Percentiles rank a stretch among this genome's conserved stretches.
phyloP scores from a whole-genome alignment of 129 eudicot species.

The Helichrysum umbraculigerum region DNA sequence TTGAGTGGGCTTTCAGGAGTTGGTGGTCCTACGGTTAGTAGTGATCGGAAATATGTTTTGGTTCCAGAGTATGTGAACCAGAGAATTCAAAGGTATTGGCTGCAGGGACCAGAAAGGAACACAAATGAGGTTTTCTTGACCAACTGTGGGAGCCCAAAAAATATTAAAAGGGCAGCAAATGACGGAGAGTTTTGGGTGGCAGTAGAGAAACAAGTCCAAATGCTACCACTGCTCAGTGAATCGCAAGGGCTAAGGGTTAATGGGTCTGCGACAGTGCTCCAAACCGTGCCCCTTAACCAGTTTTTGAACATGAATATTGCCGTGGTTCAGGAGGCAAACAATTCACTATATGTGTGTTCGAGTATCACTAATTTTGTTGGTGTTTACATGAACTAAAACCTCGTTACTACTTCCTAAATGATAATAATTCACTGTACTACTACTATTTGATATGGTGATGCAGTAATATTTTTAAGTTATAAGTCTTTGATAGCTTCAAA shows the following conservation, averaged over 20 bases:
- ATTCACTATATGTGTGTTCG: slow-evolving; percentile 25
- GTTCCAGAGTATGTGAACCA: slow-evolving; percentile 27
- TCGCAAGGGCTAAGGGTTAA: slow-evolving; percentile 31
- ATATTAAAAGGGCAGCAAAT: slow-evolving; percentile 27
- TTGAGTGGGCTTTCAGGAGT: slow-evolving; percentile 27
- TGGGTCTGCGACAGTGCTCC: slow-evolving; percentile 30
- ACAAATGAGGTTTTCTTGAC: slow-evolving; percentile 30
- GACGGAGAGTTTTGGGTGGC: slow-evolving; percentile 37
- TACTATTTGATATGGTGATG: background rate
- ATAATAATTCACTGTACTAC: background rate
- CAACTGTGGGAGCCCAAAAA: slow-evolving; percentile 29
- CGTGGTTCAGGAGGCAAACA: slow-evolving; percentile 32
- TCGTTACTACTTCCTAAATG: background rate
- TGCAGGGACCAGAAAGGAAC: slow-evolving; percentile 27
- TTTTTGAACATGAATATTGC: slow-evolving; percentile 6
- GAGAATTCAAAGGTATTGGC: slow-evolving; percentile 32
- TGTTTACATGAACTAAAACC: background rate
- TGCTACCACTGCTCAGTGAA: background rate
- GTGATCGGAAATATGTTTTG: slow-evolving; percentile 34
- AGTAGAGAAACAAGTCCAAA: slow-evolving; percentile 13
- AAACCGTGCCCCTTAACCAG: slow-evolving; percentile 19
- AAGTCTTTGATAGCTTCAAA: background rate
- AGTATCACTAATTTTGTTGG: slow-evolving; percentile 6
- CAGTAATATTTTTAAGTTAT: background rate
- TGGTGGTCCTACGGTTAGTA: slow-evolving; percentile 38